phyloP scores from a whole-genome alignment of 2,329 filamentous ascomycete species.

The Alternaria triticina region DNA sequence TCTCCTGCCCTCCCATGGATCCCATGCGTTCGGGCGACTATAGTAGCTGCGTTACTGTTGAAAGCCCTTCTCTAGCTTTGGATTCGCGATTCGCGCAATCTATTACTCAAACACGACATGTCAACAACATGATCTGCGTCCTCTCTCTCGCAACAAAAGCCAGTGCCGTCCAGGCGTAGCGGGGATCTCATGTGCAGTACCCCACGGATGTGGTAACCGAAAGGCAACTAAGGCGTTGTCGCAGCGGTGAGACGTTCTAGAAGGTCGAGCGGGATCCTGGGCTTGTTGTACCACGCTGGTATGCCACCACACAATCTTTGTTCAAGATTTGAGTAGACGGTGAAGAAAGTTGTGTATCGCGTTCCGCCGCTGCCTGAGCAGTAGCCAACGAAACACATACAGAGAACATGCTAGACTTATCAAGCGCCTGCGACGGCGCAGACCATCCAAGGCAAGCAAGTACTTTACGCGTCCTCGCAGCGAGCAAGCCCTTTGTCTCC shows the following conservation, averaged over 20 bases:
- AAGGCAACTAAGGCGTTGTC: conserved; percentile 5
- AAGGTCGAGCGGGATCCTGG: conserved; percentile 9
- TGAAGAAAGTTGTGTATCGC: neutral
- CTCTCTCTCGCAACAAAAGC: neutral
- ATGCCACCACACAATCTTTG: neutral
- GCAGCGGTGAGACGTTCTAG: conserved; percentile 17
- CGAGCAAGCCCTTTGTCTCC: conserved; percentile 2
- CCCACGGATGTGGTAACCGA: conserved; percentile 4
- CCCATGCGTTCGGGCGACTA: neutral
- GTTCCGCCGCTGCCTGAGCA: neutral
- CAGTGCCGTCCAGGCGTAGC: neutral
- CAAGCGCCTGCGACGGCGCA: neutral
- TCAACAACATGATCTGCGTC: neutral
- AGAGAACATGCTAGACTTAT: neutral
- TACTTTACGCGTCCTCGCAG: conserved; percentile 14
- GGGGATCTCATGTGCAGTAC: neutral
- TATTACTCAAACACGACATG: conserved; percentile 11
- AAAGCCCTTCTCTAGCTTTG: neutral
- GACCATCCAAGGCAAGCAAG: neutral
- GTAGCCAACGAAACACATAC: neutral
- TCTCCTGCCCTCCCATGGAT: neutral
- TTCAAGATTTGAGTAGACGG: neutral
- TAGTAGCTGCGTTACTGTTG: neutral
- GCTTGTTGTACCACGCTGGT: conserved; percentile 6
- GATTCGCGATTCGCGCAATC: conserved; percentile 8